These are phyloP conservation scores for Capsella bursapastoris DNA, from an alignment of 345 rosid species.

Conservation along the genomic window DNA sequence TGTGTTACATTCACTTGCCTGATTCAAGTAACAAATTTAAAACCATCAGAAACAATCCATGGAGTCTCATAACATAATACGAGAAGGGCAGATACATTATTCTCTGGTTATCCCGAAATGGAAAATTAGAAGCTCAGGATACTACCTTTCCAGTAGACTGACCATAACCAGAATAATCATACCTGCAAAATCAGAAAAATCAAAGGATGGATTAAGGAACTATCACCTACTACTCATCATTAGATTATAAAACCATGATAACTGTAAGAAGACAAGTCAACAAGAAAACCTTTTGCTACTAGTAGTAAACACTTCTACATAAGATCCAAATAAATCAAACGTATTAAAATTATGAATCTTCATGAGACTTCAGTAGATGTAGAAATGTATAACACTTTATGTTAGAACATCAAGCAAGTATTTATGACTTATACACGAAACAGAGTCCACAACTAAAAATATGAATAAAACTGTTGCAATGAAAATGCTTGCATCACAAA, in stretches of 20 bases:
- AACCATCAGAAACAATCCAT: slow-evolving; percentile 22
- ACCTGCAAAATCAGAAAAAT: slow-evolving; percentile 51
- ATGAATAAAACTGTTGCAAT: neutral
- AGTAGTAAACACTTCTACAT: neutral
- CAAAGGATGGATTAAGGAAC: neutral
- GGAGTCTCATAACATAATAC: neutral
- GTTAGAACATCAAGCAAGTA: neutral
- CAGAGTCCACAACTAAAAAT: neutral
- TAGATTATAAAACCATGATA: neutral
- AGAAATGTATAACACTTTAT: neutral
- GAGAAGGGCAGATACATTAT: neutral
- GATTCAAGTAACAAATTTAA: slow-evolving; percentile 43
- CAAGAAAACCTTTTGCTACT: neutral
- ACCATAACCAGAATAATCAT: slow-evolving; percentile 97
- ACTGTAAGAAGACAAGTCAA: neutral
- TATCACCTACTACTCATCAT: slow-evolving; percentile 8
- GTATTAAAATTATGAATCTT: neutral
- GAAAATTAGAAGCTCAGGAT: slow-evolving; percentile 14
- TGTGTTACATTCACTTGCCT: slow-evolving; percentile 94
- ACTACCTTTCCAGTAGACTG: slow-evolving; percentile 95
- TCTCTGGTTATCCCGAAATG: neutral
- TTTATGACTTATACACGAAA: neutral
- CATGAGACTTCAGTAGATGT: neutral
- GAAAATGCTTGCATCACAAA: slow-evolving; percentile 9
- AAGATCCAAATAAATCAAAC: neutral